phyloP scores from a whole-genome alignment of 148 eudicot genomes.

The Amaranthus palmeri region DNA sequence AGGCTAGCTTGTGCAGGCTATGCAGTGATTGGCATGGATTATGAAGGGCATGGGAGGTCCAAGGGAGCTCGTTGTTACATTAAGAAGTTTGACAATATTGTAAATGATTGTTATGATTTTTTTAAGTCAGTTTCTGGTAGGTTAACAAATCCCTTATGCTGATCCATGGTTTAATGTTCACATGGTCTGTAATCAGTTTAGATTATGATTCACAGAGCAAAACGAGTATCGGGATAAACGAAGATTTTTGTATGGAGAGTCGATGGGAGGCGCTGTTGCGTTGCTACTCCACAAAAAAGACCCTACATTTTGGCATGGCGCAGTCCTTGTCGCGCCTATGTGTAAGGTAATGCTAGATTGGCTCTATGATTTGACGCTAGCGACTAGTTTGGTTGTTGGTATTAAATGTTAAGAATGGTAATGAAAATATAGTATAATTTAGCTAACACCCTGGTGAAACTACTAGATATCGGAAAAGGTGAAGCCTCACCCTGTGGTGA shows the following conservation, averaged over 20 bases:
- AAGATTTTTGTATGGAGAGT: slow-evolving; percentile 91
- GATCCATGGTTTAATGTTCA: slow-evolving; percentile 2
- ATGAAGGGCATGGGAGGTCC: slow-evolving; percentile 95
- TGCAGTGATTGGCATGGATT: slow-evolving; percentile 91
- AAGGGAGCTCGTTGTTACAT: slow-evolving; percentile 94
- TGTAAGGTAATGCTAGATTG: slow-evolving; percentile 66
- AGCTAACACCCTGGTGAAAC: neutral
- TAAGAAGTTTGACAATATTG: slow-evolving; percentile 74
- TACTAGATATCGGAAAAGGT: slow-evolving; percentile 94
- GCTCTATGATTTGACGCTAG: neutral
- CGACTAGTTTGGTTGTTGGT: too few relatives aligned
- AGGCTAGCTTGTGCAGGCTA: slow-evolving; percentile 81
- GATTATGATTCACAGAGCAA: slow-evolving; percentile 38
- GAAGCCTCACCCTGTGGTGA: slow-evolving; percentile 87
- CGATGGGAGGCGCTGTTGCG: slow-evolving; percentile 99
- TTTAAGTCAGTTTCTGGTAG: slow-evolving; percentile 83
- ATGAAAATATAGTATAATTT: neutral
- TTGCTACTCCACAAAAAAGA: slow-evolving; percentile 78
- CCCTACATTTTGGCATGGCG: slow-evolving; percentile 82
- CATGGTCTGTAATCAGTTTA: slow-evolving; percentile 14
- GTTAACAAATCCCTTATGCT: slow-evolving; percentile 23
- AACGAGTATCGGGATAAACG: slow-evolving; percentile 66
- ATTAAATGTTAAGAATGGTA: too few relatives aligned
- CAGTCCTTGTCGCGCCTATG: slow-evolving; percentile 97
- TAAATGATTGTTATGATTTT: slow-evolving; percentile 67